Base-by-base conservation (phyloP, 352 stramenopile species). In the Elongisporangium anandrum region DNA sequence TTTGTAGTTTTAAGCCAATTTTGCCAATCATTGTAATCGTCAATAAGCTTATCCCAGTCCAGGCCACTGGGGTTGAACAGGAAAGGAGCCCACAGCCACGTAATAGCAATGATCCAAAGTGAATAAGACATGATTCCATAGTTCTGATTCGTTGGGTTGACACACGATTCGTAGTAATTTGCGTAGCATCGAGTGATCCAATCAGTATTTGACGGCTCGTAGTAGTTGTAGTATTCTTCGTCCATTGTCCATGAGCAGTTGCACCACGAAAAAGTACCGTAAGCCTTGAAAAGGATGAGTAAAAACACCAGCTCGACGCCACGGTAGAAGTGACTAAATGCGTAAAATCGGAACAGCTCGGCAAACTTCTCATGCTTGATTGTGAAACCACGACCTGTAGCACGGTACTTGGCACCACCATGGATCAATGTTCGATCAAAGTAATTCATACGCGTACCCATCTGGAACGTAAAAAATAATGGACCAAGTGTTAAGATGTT, bases 81-180 rank as follows among this genome's bases (percentile, higher is more conserved):
- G 73, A 95, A 94, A 39, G 86, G 86, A 12, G 79, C 81, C 84
- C 84, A 94, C 70, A 94, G 79, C 84, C 84, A 95, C 17, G 84
- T 94, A 16, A 70, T 79, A 76, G 91, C 94, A 55, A 98, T 98
- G 45, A 99, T 90, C 68, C 83, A 93, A 50, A 99, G 70, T 26
- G 95, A 99, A 84, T 97, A 99, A 38, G 96, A 98, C 71, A 98
- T 93, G 47, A 98, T 96, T 61, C 96, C 91, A 70, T 99, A 99
- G 72, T 99, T 98, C 66, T 96, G 90, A 59, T 98, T 96, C 16
- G 88, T 95, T 8, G 94, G 96, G 60, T 97, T 81, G 56, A 98
- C 85, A 66, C 92, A 98, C 51, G 92, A 64, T 60, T 95, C 82
- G 70, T 94, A 95, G 56, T 89, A 73, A 59, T 92, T 79, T 45